phyloP scores from a whole-genome alignment of 2,329 filamentous ascomycete species.

The Trichophyton benhamiae region DNA sequence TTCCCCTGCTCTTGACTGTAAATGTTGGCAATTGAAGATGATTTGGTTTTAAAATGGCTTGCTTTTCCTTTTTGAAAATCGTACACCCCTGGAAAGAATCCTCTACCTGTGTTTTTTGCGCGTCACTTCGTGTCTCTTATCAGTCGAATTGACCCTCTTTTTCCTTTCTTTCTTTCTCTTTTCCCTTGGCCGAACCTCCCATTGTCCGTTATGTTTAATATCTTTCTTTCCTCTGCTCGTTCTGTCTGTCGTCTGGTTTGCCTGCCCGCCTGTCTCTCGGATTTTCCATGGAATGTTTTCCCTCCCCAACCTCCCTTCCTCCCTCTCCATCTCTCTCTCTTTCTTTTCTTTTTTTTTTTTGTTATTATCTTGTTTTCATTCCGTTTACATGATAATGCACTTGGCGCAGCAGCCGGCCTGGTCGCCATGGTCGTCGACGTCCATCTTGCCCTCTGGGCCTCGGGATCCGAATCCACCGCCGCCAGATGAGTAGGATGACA shows the following conservation, averaged over 20 bases:
- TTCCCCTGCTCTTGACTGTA: too few species aligned
- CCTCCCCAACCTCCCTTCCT: too few species aligned
- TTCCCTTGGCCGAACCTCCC: neutral
- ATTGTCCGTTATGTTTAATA: neutral
- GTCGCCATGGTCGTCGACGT: slow-evolving; percentile 49
- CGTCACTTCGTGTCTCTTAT: too few species aligned
- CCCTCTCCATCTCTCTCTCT: too few species aligned
- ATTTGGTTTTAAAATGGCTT: too few species aligned
- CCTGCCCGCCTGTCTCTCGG: too few species aligned
- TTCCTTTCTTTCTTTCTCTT: neutral
- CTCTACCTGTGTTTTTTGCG: too few species aligned
- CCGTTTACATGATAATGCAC: slow-evolving; percentile 71
- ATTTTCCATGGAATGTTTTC: too few species aligned
- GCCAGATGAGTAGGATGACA: slow-evolving; percentile 71
- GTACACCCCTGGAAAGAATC: neutral
- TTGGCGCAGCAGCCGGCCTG: slow-evolving; percentile 64
- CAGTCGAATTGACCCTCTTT: neutral
- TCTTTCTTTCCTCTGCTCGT: neutral
- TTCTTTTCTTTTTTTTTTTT: too few species aligned
- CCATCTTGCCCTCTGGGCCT: slow-evolving; percentile 54
- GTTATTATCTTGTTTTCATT: neutral
- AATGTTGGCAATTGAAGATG: too few species aligned
- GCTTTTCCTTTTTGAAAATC: slow-evolving; percentile 4
- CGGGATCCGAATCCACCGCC: slow-evolving; percentile 52
- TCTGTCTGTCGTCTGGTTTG: too few species aligned